These are phyloP conservation scores for Mimosa pudica DNA, from an alignment of 306 rosid species.

Conservation along the genomic window DNA sequence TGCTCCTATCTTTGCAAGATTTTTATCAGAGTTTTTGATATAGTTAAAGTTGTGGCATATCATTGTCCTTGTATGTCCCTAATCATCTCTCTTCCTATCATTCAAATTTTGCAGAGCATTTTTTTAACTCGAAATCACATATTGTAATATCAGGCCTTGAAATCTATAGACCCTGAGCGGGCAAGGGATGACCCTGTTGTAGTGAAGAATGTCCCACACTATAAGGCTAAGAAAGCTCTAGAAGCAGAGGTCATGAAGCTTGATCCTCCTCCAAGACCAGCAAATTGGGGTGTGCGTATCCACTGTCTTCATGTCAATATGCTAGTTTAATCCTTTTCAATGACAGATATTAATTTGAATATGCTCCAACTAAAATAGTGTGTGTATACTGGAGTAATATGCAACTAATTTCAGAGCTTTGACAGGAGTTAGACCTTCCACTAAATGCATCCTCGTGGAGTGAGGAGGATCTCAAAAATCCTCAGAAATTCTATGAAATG, in stretches of 20 bases:
- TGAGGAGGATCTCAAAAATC: conserved; percentile 82
- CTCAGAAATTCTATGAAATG: conserved; percentile 84
- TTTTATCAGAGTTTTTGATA: conserved; percentile 12
- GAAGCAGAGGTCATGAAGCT: conserved; percentile 86
- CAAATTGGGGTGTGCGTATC: conserved; percentile 87
- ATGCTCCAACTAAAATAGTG: conserved; percentile 7
- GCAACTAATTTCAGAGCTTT: conserved; percentile 45
- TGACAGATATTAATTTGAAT: conserved; percentile 1
- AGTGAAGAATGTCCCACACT: conserved; percentile 80
- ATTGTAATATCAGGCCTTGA: conserved; percentile 66
- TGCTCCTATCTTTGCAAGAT: conserved; percentile 7
- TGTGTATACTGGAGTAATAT: conserved; percentile 1
- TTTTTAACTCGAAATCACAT: conserved; percentile 16
- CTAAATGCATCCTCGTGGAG: conserved; percentile 89
- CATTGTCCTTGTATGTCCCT: not conserved
- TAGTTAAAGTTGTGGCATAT: conserved; percentile 14
- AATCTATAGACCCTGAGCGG: conserved; percentile 85
- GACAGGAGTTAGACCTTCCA: conserved; percentile 89
- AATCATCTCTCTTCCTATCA: not conserved
- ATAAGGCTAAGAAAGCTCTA: conserved; percentile 80
- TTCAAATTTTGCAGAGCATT: conserved; percentile 25
- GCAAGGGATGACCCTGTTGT: conserved; percentile 89
- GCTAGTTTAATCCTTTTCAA: conserved; percentile 24
- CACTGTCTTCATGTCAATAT: conserved; percentile 24
- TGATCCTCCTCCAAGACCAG: conserved; percentile 90